Percentiles rank a stretch among this genome's conserved stretches.
Conservation (phyloP, 257 asterid species). For the Solanum chilense region DNA sequence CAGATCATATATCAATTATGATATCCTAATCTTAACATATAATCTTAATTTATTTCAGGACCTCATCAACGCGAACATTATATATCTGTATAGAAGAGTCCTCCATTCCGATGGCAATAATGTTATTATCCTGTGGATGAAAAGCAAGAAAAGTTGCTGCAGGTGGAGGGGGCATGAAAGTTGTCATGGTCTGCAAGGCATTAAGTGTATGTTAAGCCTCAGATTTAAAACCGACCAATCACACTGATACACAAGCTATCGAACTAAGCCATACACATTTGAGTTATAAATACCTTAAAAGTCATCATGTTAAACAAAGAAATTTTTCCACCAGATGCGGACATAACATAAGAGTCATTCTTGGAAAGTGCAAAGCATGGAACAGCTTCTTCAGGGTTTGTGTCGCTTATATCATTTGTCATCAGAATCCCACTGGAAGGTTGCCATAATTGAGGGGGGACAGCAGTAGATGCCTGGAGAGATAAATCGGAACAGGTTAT, state of each 20-base stretch:
- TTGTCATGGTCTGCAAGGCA: slow-evolving; percentile 47
- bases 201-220: neutral
- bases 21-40: neutral
- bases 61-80: slow-evolving; percentile 51
- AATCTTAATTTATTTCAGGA: neutral
- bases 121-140: slow-evolving; percentile 58
- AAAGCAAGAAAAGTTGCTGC: slow-evolving; percentile 59
- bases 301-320: slow-evolving; percentile 55
- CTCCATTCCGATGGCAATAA: slow-evolving; percentile 69
- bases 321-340: slow-evolving; percentile 70
- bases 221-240: neutral
- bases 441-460: slow-evolving; percentile 55
- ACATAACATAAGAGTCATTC: slow-evolving; percentile 53
- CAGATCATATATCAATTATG: neutral
- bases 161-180: slow-evolving; percentile 63
- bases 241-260: neutral
- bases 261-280: neutral
- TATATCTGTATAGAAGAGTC: slow-evolving; percentile 51
- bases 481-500: neutral
- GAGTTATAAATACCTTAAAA: slow-evolving; percentile 36
- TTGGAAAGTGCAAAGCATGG: slow-evolving; percentile 68
- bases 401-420: slow-evolving; percentile 52
- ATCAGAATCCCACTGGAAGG: slow-evolving; percentile 51
- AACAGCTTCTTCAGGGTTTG: slow-evolving; percentile 52
- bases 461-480: slow-evolving; percentile 41